A percentile compares a stretch with the other conserved stretches of the same genome.
Evolutionary conservation across 345 rosid species (phyloP).

Genomic region (Hypericum androsaemum): DNA sequence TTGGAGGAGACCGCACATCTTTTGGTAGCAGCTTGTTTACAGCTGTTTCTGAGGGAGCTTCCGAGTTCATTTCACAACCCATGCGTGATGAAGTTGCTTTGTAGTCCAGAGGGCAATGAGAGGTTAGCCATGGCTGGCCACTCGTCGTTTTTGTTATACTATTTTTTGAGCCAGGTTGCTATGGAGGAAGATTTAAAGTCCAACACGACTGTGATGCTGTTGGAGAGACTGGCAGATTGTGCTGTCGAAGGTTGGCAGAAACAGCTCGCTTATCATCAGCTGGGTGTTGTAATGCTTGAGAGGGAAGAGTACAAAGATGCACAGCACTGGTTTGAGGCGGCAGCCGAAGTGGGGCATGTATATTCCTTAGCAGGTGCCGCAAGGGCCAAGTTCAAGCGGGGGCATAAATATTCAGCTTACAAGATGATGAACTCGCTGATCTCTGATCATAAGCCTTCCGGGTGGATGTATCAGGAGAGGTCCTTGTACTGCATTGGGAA

Average conservation of each 20-base stretch:
- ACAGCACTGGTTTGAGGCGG: conserved; percentile 63
- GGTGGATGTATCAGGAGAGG: conserved; percentile 93
- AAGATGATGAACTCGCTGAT: conserved; percentile 62
- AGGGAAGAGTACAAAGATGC: conserved; percentile 89
- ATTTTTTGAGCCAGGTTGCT: conserved; percentile 65
- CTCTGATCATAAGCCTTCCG: conserved; percentile 48
- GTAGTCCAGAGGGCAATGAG: conserved; percentile 53
- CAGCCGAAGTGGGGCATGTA: conserved; percentile 58
- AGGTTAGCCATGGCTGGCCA: conserved; percentile 59
- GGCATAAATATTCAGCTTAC: conserved; percentile 81
- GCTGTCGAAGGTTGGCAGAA: conserved; percentile 69
- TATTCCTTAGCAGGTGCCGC: conserved; percentile 76
- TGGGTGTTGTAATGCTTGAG: conserved; percentile 86
- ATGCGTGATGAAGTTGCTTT: conserved; percentile 51
- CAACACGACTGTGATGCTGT: conserved; percentile 75
- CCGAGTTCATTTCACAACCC: conserved; percentile 60
- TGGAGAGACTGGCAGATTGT: conserved; percentile 69
- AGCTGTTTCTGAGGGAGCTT: conserved; percentile 69
- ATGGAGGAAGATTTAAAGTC: conserved; percentile 85
- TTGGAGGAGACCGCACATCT: conserved; percentile 64
- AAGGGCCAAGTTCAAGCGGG: conserved; percentile 76
- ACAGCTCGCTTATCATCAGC: conserved; percentile 70
- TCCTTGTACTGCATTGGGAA: conserved; percentile 67
- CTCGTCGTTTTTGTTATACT: conserved; percentile 65
- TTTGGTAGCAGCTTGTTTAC: conserved; percentile 83